Percentiles rank a stretch among this genome's conserved stretches.
These are phyloP conservation scores for Fusarium denticulatum DNA, from an alignment of 2,329 filamentous ascomycete genomes.

Conservation along the genomic window DNA sequence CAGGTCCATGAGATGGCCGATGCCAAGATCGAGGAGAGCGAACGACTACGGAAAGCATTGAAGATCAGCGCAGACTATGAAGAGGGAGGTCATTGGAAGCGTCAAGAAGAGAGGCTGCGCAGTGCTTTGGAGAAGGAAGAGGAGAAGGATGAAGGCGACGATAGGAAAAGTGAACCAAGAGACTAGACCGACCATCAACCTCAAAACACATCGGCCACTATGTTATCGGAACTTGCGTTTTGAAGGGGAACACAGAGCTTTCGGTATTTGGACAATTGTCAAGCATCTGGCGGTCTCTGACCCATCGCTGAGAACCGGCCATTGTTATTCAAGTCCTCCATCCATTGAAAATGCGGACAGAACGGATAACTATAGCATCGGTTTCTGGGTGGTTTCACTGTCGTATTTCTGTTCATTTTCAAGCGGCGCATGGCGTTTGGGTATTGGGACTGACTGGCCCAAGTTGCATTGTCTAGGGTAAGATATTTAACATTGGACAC, in stretches of 20 bases:
- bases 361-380: background rate
- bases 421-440: constrained; percentile 22
- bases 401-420: background rate
- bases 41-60: constrained; percentile 84
- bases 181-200: background rate
- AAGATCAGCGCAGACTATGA: constrained; percentile 88
- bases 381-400: too few relatives aligned
- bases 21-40: constrained; percentile 95
- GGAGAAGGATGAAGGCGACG: constrained; percentile 49
- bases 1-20: constrained; percentile 96
- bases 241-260: background rate
- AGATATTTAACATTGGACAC: background rate
- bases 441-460: background rate
- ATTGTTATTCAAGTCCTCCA: background rate
- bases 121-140: constrained; percentile 57
- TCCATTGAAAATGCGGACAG: too few relatives aligned
- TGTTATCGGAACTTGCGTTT: background rate
- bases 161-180: constrained; percentile 44
- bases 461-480: constrained; percentile 22
- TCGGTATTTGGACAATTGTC: background rate
- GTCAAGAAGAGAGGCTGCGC: constrained; percentile 76
- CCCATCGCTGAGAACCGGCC: background rate
- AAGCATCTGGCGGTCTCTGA: background rate
- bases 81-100: constrained; percentile 86
- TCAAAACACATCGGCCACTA: background rate